Evolutionary conservation across 306 rosid species (phyloP), one percentile per base, ranked within the genome.

Genomic region (Boehmeria nivea): DNA sequence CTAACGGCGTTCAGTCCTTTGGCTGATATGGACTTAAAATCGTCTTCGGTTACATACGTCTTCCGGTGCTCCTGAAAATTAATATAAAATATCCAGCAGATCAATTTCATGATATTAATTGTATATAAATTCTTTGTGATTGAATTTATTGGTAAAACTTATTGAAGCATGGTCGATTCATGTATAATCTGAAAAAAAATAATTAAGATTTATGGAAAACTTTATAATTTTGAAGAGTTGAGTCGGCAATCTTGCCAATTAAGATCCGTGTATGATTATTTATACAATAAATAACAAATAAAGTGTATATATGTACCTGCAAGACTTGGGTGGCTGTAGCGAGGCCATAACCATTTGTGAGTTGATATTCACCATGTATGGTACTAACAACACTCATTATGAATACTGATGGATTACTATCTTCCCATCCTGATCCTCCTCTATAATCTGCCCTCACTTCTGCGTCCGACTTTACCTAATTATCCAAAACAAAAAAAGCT

Each of bases 1-100:
- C 87, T 75, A 5, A 81, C 87, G 0, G 69, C 83, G 59, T 61
- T 78, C 70, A 84, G 27, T 3, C 85, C 83, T 28, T 64, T 75
- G n/a, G 45, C 64, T 59, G 83, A 72, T 72, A 80, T 72, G 83
- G 66, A 81, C 25, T 9, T 67, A 72, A 84, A 84, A 75, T 84
- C 93, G 1, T 78, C 85, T 43, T 81, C 85, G 0, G 69, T 67
- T 27, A 84, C 75, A 40, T 78, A 84, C 20, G 70, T 60, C 7
- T 2, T 51, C 4, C 55, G 17, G 18, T 51, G 55, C 5, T 51
- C 55, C 55, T 51, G 12, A 4, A 15, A 24, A 6, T 20, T 20
- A 19, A 51, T 5, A n/a, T 13, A 4, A 33, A n/a, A n/a, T n/a
- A 33, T 4, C 11, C 38, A 33, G 38, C 38, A 11, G 11, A 4